Conservation (phyloP, 805 yeast species). For the Zygoascus bituminiphila region DNA sequence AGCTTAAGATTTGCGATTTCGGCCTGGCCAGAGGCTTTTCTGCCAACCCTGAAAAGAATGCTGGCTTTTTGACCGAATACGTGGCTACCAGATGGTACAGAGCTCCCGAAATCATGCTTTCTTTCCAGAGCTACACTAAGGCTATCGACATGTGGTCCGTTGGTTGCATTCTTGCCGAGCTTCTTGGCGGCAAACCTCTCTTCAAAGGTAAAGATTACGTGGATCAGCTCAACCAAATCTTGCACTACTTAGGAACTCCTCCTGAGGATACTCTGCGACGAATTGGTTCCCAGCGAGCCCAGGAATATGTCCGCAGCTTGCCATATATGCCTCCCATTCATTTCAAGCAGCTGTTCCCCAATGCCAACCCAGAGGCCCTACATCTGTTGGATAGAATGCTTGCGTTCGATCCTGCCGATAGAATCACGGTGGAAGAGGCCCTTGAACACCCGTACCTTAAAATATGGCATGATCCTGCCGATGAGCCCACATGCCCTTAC, state of each 20-base stretch:
- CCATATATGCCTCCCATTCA: conserved; percentile 63
- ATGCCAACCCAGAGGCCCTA: conserved; percentile 79
- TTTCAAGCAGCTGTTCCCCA: conserved; percentile 49
- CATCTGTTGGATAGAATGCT: conserved; percentile 73
- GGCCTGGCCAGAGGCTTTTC: conserved; percentile 77
- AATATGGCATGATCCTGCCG: conserved; percentile 89
- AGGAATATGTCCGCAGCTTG: conserved; percentile 75
- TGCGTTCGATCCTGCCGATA: conserved; percentile 74
- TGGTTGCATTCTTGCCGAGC: conserved; percentile 90
- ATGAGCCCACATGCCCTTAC: conserved; percentile 67
- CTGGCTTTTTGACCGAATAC: conserved; percentile 88
- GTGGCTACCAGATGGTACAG: conserved; percentile 98
- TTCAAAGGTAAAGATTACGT: conserved; percentile 95
- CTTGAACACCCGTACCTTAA: conserved; percentile 79
- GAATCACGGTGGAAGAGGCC: conserved; percentile 86
- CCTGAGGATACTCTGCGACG: conserved; percentile 59
- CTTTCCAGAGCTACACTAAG: conserved; percentile 85
- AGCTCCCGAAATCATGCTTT: conserved; percentile 95
- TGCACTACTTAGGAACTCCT: conserved; percentile 85
- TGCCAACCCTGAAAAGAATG: conserved; percentile 47
- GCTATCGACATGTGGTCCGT: conserved; percentile 97
- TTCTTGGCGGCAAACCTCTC: conserved; percentile 75
- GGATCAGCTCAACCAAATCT: conserved; percentile 76
- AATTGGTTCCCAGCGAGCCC: conserved; percentile 77
- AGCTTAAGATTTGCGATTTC: conserved; percentile 87